These are phyloP conservation scores for Solanum boliviense DNA, from an alignment of 257 asterid species.

Conservation along the genomic window DNA sequence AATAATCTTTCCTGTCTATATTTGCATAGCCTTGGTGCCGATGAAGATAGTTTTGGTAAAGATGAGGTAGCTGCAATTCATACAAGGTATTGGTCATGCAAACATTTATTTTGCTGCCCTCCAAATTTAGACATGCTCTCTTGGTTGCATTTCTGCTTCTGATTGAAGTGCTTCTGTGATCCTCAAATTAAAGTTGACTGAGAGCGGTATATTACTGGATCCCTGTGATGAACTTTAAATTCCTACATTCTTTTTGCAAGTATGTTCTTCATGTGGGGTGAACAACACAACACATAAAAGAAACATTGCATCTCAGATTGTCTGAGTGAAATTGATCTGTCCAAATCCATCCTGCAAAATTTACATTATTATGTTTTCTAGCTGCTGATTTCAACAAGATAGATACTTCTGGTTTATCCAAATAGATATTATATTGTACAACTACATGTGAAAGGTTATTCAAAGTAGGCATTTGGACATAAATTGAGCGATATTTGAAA, in stretches of 20 bases:
- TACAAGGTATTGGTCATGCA: slow-evolving; percentile 51
- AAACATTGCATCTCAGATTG: not conserved
- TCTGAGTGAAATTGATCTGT: not conserved
- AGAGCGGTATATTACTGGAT: not conserved
- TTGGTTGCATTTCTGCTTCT: not conserved
- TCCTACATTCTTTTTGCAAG: not conserved
- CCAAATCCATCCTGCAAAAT: not conserved
- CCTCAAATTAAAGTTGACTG: not conserved
- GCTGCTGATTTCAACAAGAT: not conserved
- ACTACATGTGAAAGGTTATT: not conserved
- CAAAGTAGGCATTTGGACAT: not conserved
- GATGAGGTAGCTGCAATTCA: slow-evolving; percentile 96
- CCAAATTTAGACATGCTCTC: not conserved
- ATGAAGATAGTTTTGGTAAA: slow-evolving; percentile 92
- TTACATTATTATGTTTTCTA: not conserved
- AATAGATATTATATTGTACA: not conserved
- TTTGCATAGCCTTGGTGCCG: slow-evolving; percentile 83
- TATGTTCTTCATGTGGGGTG: not conserved
- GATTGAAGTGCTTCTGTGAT: not conserved
- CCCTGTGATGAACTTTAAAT: not conserved
- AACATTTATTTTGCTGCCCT: not conserved
- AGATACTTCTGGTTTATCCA: not conserved
- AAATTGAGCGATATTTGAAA: not conserved
- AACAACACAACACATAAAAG: not conserved
- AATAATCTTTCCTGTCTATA: slow-evolving; percentile 80